Evolutionary conservation across 2,329 filamentous ascomycete species (phyloP).

Genomic region (Fusarium metavorans): DNA sequence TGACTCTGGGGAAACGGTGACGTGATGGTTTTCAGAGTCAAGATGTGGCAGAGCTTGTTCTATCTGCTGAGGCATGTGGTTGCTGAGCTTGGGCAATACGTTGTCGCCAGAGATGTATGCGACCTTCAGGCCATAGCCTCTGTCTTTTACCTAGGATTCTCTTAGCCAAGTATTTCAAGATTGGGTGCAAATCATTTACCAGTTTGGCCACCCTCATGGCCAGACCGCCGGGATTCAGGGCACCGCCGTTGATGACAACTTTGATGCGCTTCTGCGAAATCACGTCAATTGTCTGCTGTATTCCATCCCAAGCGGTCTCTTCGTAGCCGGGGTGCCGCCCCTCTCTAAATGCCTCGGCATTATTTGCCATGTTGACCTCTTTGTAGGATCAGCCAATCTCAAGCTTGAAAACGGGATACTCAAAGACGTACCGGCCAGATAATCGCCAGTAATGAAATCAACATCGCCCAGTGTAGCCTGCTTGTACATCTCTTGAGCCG

Average conservation of each 20-base stretch:
- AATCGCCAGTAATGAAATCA: not conserved
- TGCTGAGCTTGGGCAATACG: not conserved
- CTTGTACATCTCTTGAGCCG: not conserved
- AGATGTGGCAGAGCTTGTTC: not conserved
- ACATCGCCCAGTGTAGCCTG: not conserved
- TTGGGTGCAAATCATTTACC: not conserved
- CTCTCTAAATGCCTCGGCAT: not conserved
- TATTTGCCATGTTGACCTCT: not conserved
- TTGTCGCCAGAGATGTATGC: not conserved
- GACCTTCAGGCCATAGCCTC: not conserved
- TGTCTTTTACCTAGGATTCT: not conserved
- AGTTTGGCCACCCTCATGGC: not conserved
- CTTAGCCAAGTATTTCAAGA: not conserved
- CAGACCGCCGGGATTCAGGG: not conserved
- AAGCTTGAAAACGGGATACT: not conserved
- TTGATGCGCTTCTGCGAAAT: not conserved
- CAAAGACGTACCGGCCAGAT: not conserved
- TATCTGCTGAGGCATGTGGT: not conserved
- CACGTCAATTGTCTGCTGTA: not conserved
- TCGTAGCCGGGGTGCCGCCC: not conserved
- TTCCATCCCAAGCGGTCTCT: not conserved
- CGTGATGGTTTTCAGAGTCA: not conserved
- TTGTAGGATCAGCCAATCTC: not conserved
- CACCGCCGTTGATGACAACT: not conserved
- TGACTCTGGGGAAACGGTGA: not conserved